Evolutionary conservation across 768 basidiomycete genomes (phyloP).

Genomic region (Termitomyces bulborhizus): DNA sequence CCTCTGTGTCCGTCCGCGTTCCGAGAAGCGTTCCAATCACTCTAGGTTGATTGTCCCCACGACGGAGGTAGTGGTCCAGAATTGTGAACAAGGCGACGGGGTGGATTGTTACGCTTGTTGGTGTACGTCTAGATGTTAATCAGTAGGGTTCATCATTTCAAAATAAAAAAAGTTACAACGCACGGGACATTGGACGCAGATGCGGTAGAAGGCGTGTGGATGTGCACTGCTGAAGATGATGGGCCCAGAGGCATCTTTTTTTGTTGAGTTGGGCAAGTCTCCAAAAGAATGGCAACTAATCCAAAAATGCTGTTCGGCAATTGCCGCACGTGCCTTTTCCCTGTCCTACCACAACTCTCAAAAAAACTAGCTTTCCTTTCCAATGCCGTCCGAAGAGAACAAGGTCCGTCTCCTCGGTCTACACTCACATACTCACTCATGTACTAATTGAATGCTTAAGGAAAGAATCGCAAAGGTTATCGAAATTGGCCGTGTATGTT

Average conservation of each 20-base stretch:
- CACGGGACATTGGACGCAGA: slow-evolving; percentile 32
- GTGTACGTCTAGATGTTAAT: slow-evolving; percentile 48
- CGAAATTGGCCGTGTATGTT: slow-evolving; percentile 74
- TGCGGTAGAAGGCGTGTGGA: slow-evolving; percentile 29
- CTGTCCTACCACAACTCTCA: not conserved
- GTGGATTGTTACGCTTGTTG: slow-evolving; percentile 74
- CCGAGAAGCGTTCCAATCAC: slow-evolving; percentile 97
- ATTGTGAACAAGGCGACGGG: slow-evolving; percentile 92
- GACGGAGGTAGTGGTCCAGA: slow-evolving; percentile 93
- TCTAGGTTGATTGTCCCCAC: slow-evolving; percentile 73
- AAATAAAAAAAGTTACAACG: slow-evolving; percentile 9
- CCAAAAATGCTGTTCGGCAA: slow-evolving; percentile 32
- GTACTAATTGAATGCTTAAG: slow-evolving; percentile 28
- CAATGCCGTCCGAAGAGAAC: slow-evolving; percentile 88
- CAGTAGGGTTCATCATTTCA: not conserved
- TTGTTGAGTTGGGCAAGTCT: not conserved
- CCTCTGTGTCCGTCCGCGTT: slow-evolving; percentile 55
- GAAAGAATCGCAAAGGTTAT: slow-evolving; percentile 80
- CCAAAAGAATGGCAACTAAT: slow-evolving; percentile 3
- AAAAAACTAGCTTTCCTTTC: slow-evolving; percentile 13
- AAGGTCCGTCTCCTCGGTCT: slow-evolving; percentile 43
- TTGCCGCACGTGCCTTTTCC: slow-evolving; percentile 26
- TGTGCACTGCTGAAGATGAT: slow-evolving; percentile 44
- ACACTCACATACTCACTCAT: not conserved
- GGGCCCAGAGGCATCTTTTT: slow-evolving; percentile 41